Evolutionary conservation across 768 basidiomycete genomes (phyloP), one percentile per base, ranked within the genome.

Genomic region (Dictyophora rubrovolvata): DNA sequence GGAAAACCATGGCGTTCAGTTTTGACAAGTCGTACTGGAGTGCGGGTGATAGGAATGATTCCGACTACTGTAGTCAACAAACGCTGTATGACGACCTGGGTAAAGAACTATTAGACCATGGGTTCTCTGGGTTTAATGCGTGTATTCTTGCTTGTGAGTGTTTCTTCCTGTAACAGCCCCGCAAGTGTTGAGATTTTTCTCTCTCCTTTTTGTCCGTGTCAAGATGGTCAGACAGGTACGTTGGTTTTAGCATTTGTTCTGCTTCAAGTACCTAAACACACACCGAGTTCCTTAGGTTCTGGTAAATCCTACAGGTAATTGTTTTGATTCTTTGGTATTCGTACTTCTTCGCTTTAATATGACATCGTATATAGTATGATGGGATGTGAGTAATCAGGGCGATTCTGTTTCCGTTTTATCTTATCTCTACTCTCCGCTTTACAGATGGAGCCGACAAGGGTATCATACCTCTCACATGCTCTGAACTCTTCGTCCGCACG

Each of bases 11-110:
- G 83, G 71, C 80, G 0, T 98, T 98, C 72, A 87, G 88, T 62
- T 98, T 97, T 65, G 95, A 98, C 80, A 95, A 94, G 79, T 89
- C 87, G 56, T 98, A 97, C 72, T 95, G 93, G 94, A 93, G 92
- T 46, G 93, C 93, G 14, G 91, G 93, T 0, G 79, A 87, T 10
- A 79, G 89, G 65, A 89, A 93, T 67, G 95, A 96, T 59, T 86
- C 90, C 0, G 77, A 79, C 14, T 98, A 97, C 68, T 94, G 93
- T 64, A 91, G 88, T 4, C 95, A 99, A 67, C 86, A 95, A 70
- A 97, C 93, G 0, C 75, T 98, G 60, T 97, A 91, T 71, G 84
- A 93, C 64, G 95, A 98, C 75, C 71, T 98, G 36, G 95, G 95
- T 48, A 88, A 87, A 71, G 95, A 97, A 68, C 73, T 99, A 55